Evolutionary conservation across 352 stramenopile genomes (phyloP).

Genomic region (Phytophthora sp.): DNA sequence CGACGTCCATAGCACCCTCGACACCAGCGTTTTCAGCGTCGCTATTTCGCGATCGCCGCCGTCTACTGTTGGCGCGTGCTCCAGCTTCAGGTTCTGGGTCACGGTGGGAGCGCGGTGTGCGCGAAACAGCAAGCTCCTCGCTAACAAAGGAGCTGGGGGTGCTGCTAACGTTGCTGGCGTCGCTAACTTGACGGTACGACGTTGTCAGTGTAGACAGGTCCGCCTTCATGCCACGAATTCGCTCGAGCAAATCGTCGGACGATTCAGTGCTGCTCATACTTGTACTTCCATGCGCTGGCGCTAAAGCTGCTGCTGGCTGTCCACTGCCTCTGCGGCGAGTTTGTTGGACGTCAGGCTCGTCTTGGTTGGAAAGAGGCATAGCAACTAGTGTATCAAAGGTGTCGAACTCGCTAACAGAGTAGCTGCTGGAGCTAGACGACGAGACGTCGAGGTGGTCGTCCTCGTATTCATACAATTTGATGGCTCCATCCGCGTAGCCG

Average conservation of each 20-base stretch:
- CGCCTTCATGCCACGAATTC: conserved; percentile 63
- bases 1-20: conserved; percentile 39
- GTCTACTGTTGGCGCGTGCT: background rate
- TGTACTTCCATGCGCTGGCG: conserved; percentile 16
- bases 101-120: background rate
- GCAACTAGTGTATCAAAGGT: conserved; percentile 48
- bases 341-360: conserved; percentile 1
- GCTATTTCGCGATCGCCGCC: conserved; percentile 4
- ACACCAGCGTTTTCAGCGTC: background rate
- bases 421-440: conserved; percentile 51
- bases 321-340: conserved; percentile 1
- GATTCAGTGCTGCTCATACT: conserved; percentile 20
- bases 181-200: conserved; percentile 15
- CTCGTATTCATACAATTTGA: conserved; percentile 26
- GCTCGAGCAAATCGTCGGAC: conserved; percentile 47
- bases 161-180: conserved; percentile 17
- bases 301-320: conserved; percentile 6
- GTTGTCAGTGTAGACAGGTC: conserved; percentile 45
- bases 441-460: conserved; percentile 23
- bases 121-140: background rate
- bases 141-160: conserved; percentile 14
- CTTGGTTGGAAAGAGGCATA: conserved; percentile 28
- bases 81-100: background rate
- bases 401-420: conserved; percentile 69
- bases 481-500: conserved; percentile 15